Base-by-base conservation (phyloP, 2,329 filamentous ascomycete genomes). In the Stagonosporopsis vannaccii region DNA sequence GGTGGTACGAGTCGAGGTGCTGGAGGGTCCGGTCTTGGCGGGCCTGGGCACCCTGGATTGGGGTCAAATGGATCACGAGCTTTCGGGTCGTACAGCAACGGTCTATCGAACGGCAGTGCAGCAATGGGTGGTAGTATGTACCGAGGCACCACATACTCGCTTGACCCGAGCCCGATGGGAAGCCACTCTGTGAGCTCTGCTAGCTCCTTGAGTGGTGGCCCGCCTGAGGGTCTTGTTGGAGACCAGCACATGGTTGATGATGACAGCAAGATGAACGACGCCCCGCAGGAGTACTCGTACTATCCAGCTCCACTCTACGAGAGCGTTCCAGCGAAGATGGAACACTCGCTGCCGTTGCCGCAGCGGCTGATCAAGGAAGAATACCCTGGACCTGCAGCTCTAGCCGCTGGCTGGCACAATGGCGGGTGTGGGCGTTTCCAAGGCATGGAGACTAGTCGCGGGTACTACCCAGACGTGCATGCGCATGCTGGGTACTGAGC, bases 1-100 rank as follows among this genome's bases (percentile, higher is more conserved):
- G 59, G 68, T 37, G 63, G 30, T n/a, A 15, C 70, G 11, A 69
- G 70, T 41, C 67, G 74, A 54, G 75, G 75, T 33, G 68, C 66
- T 28, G 67, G 72, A 22, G 71, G 73, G 35, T 62, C 67, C 20
- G 71, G 70, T 23, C 60, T 71, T 32, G 70, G 72, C 26, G 68
- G 68, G 17, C 46, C 64, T 25, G 70, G 73, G 5, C 69, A 68
- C 45, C 68, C 87, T 66, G 91, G 89, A 67, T 88, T 90, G 52
- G 89, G 90, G 13, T 87, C 87, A 0, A 85, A 86, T 33, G 85
- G 87, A 62, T 83, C 87, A 39, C 72, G 76, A 58, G 71, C 75
- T 28, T 78, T 76, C 43, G 51, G 60, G 15, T 51, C 58, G 33
- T 74, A 76, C 63, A 53, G 69, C 44, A 75, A 69, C 46, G 70